Base-by-base conservation (phyloP, 106 monocot species). In the Dioscorea zingiberensis region DNA sequence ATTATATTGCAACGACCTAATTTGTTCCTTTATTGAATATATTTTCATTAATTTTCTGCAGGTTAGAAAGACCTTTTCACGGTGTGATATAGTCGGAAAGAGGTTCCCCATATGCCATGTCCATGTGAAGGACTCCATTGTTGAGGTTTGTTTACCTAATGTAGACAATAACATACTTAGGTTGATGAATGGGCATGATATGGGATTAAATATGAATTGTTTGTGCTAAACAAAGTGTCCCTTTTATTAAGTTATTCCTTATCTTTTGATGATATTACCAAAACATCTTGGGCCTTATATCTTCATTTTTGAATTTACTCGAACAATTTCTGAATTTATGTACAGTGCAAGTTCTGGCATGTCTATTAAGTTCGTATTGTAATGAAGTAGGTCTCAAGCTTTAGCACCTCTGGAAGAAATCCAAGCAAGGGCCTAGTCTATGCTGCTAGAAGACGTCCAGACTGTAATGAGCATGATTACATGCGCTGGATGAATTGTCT, bases 21-120 rank as follows among this genome's bases (percentile, higher is more conserved):
- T 6, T 38, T 38, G 38, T 38, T 38, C 38, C 38, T 38, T 10
- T 8, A 8, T 6, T 38, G 38, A 38, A 8, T 38, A 10, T 38
- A 6, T 38, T 38, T 6, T 0, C 38, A 0, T 38, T 6, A 38
- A 38, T 38, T n/a, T 38, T 38, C 38, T 78, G 68, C 78, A 95
- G 95, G 88, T 95, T 62, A 72, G 75, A 58, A 78, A 83, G 48
- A 69, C 71, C 68, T 91, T 95, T 75, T 75, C 80, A 17, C 75
- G 78, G 44, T 85, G 85, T 79, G 73, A 80, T 48, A 95, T 95
- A 64, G 78, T 95, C 72, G 95, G 95, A 46, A 91, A 62, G 57
- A 67, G 95, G 27, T 95, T 95, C 81, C 95, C 95, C 19, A 95
- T 95, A n/a, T 95, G 95, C 48, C 91, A 91, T 77, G 95, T 95